Percentiles rank a stretch among this genome's conserved stretches.
phyloP scores from a whole-genome alignment of 768 basidiomycete genomes.

The Aureoboletus auriporus region DNA sequence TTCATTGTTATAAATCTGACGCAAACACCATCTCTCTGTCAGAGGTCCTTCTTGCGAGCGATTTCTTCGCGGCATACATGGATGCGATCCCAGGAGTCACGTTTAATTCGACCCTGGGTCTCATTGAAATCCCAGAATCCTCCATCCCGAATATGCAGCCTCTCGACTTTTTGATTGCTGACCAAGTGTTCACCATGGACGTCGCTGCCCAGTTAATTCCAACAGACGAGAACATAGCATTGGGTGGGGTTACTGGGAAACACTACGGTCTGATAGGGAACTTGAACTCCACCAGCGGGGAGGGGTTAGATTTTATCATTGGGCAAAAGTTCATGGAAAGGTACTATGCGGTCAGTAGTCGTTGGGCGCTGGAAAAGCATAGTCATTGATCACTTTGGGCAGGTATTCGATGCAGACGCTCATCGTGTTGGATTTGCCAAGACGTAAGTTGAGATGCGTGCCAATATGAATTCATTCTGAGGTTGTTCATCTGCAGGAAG shows the following conservation, averaged over 20 bases:
- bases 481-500: conserved; percentile 6
- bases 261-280: conserved; percentile 9
- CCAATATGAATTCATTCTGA: not conserved
- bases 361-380: not conserved
- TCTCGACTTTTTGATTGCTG: conserved; percentile 11
- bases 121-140: conserved; percentile 11
- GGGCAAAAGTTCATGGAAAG: conserved; percentile 18
- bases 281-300: not conserved
- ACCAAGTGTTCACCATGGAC: conserved; percentile 6
- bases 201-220: conserved; percentile 14
- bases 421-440: conserved; percentile 12
- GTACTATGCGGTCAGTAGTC: conserved; percentile 10
- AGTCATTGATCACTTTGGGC: not conserved
- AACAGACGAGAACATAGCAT: conserved; percentile 4
- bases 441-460: conserved; percentile 16
- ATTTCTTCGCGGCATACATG: conserved; percentile 11
- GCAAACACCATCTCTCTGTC: not conserved
- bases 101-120: not conserved
- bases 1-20: not conserved
- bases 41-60: conserved; percentile 16
- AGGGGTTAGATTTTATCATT: conserved; percentile 13
- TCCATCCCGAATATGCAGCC: conserved; percentile 11
- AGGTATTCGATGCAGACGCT: conserved; percentile 16
- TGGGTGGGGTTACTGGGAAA: conserved; percentile 3
- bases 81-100: conserved; percentile 12